These are phyloP conservation scores for Alloteropsis angusta DNA, from an alignment of 202 grass and related monocot genomes.

Conservation along the genomic window DNA sequence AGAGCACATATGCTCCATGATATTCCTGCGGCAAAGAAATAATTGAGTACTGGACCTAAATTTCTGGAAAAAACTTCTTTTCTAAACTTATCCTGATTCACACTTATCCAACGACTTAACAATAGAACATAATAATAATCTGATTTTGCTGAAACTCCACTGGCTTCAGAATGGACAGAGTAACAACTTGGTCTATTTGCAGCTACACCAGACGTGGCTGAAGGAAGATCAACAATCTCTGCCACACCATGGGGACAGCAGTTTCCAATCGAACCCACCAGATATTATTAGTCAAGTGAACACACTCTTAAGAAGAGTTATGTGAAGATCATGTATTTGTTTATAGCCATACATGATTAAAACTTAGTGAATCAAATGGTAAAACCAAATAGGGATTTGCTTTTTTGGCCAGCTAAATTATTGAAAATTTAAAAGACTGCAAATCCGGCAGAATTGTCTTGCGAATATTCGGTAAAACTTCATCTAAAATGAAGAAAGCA, in stretches of 20 bases:
- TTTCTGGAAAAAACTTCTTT: slow-evolving; percentile 47
- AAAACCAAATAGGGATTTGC: neutral
- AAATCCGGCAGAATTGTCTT: neutral
- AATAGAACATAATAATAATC: slow-evolving; percentile 37
- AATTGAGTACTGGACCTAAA: slow-evolving; percentile 81
- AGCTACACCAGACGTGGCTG: neutral
- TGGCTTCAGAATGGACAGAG: neutral
- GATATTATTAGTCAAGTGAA: neutral
- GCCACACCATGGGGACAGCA: neutral
- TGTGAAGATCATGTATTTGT: neutral
- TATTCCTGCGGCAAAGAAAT: slow-evolving; percentile 99
- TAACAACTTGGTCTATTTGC: neutral
- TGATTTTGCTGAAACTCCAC: slow-evolving; percentile 29
- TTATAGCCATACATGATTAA: neutral
- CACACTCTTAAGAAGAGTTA: neutral
- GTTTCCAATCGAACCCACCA: slow-evolving; percentile 11
- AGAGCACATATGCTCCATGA: slow-evolving; percentile 56
- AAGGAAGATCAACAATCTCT: neutral
- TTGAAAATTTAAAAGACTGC: neutral
- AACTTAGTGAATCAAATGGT: neutral
- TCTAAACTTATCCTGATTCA: slow-evolving; percentile 51
- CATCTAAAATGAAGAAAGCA: neutral
- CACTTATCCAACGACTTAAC: slow-evolving; percentile 37
- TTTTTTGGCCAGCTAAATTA: neutral
- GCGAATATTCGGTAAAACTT: neutral